Evolutionary conservation across 108 stramenopile species (phyloP).

Genomic region (Conticribra weissflogii): DNA sequence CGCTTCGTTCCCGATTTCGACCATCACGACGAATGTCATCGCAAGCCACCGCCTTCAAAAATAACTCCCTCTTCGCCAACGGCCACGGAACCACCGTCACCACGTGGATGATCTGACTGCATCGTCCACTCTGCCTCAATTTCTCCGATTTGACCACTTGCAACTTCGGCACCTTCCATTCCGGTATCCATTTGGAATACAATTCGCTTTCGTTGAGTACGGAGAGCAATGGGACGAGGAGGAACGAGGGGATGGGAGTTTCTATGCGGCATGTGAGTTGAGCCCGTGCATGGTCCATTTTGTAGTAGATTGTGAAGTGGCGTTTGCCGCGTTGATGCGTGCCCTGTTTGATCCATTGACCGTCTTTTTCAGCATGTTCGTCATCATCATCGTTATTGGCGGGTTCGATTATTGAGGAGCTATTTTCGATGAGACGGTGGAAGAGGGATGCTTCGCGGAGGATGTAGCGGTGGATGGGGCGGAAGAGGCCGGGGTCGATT

Average conservation of each 20-base stretch:
- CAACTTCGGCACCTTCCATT: conserved; percentile 54
- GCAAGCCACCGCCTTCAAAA: conserved; percentile 61
- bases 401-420: too few species aligned
- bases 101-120: conserved; percentile 61
- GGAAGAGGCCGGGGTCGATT: conserved; percentile 8
- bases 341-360: conserved; percentile 68
- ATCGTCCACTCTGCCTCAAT: conserved; percentile 55
- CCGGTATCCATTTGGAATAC: conserved; percentile 73
- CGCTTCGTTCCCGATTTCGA: conserved; percentile 14
- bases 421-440: conserved; percentile 36
- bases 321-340: conserved; percentile 59
- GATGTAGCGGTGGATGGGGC: conserved; percentile 42
- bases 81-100: conserved; percentile 69
- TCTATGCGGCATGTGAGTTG: conserved; percentile 66
- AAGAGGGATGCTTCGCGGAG: conserved; percentile 42
- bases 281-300: conserved; percentile 40
- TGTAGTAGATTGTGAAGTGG: conserved; percentile 75
- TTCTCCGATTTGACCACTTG: conserved; percentile 56
- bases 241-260: conserved; percentile 54
- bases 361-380: background rate
- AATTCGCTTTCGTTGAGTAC: conserved; percentile 77
- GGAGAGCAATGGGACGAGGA: conserved; percentile 68
- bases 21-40: conserved; percentile 69
- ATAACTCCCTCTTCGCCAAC: conserved; percentile 52
- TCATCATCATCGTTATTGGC: conserved; percentile 13